phyloP scores from a whole-genome alignment of 495 filamentous ascomycete genomes.

The Xylaria telfairii region DNA sequence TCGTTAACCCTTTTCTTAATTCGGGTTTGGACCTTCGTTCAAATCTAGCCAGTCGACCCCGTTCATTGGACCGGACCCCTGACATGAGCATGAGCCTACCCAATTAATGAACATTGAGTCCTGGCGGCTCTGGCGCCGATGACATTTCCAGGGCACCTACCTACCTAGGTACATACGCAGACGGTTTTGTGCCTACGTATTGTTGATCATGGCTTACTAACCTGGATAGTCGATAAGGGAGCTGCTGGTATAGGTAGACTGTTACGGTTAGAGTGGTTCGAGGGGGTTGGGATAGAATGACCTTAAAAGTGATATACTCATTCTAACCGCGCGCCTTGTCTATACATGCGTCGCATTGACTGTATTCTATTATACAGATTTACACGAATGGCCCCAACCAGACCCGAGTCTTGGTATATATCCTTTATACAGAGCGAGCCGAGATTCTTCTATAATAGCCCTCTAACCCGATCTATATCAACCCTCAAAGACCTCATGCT shows the following conservation, averaged over 20 bases:
- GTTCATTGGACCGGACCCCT: background rate
- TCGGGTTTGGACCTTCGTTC: background rate
- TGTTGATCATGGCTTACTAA: background rate
- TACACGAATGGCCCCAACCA: slow-evolving; percentile 11
- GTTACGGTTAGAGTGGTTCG: background rate
- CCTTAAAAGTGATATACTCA: background rate
- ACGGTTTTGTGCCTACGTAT: background rate
- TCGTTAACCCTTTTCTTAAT: background rate
- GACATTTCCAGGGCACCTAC: no score
- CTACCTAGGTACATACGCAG: background rate
- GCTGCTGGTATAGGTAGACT: background rate
- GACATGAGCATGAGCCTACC: background rate
- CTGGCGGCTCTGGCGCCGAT: background rate
- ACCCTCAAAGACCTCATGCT: slow-evolving; percentile 88
- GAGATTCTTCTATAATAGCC: slow-evolving; percentile 23
- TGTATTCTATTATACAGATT: slow-evolving; percentile 10
- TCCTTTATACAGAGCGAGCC: slow-evolving; percentile 18
- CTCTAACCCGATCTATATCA: slow-evolving; percentile 41
- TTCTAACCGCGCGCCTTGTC: background rate
- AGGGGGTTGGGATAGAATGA: background rate
- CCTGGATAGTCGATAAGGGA: background rate
- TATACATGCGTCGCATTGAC: background rate
- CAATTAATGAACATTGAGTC: background rate
- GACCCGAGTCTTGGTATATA: slow-evolving; percentile 6
- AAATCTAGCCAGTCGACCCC: background rate